These are phyloP conservation scores for Leccinum insolens DNA, from an alignment of 1,284 basidiomycete species.

Conservation along the genomic window DNA sequence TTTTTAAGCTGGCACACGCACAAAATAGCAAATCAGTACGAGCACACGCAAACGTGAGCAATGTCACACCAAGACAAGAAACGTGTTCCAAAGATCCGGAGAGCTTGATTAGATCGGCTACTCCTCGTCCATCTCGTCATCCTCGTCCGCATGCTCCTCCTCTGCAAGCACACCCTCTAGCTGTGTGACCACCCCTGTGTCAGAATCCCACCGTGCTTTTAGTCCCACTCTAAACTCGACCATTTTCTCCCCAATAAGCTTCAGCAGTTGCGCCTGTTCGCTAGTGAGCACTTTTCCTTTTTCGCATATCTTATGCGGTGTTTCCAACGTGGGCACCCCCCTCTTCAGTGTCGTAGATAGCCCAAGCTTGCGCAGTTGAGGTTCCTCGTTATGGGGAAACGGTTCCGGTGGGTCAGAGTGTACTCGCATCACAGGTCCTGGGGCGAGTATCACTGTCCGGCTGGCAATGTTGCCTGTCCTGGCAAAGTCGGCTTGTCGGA, in stretches of 20 bases:
- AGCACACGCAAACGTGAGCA: neutral
- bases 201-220: conserved; percentile 76
- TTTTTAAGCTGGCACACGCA: neutral
- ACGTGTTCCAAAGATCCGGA: neutral
- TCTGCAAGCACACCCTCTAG: conserved; percentile 48
- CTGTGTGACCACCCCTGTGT: conserved; percentile 67
- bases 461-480: conserved; percentile 84
- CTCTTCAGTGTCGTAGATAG: conserved; percentile 83
- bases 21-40: conserved; percentile 8
- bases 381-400: conserved; percentile 96
- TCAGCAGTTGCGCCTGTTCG: conserved; percentile 89
- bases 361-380: conserved; percentile 91
- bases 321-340: conserved; percentile 86
- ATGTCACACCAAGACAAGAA: neutral
- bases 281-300: conserved; percentile 78
- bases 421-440: conserved; percentile 71
- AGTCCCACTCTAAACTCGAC: conserved; percentile 78
- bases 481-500: conserved; percentile 90
- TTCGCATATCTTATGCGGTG: conserved; percentile 84
- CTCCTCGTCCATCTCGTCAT: conserved; percentile 42
- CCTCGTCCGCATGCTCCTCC: conserved; percentile 37
- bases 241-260: conserved; percentile 87
- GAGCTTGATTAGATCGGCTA: conserved; percentile 16
- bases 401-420: conserved; percentile 79
- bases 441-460: conserved; percentile 77